Evolutionary conservation across 83 land plant species (phyloP), one percentile per base, ranked within the genome.

Genomic region (Picea engelmannii): DNA sequence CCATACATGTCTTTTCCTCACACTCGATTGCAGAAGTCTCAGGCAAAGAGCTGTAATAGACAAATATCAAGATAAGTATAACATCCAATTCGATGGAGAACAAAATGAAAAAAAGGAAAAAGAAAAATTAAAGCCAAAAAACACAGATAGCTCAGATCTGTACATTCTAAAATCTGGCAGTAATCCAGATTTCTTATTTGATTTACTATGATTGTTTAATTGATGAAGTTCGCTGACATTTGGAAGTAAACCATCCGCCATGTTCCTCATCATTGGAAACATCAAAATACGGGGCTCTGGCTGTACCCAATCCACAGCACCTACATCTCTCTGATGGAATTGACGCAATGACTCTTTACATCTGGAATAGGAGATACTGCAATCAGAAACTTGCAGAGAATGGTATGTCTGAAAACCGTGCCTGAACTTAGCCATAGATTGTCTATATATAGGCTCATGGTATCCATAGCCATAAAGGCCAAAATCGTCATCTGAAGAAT

Each of bases 71-170:
- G 42, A 68, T 68, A 68, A 68, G 44, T 68, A 35, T 4, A 25
- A 68, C 17, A 35, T 35, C n/a, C 73, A 68, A 68, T 35, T 68
- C 7, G 27, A 35, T 68, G 73, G 73, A 68, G 73, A 68, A 16
- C 16, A 31, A 38, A 67, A 68, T 31, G 31, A 68, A 68, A 68
- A 68, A 5, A 16, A 35, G 38, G 11, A 49, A 49, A 40, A 68
- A 68, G 38, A 68, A 20, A 35, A 38, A 16, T 35, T 40, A 68
- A 68, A 68, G 7, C 7, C 73, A 68, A 40, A 31, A 68, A 67
- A 31, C 70, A 27, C 31, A 38, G 13, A 67, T 13, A 67, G 35
- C 31, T 67, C 70, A 67, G 70, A 67, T 24, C 40, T 25, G 27
- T 23, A 67, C 70, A 27, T 68, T 35, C 38, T 40, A 68, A 31